These are phyloP conservation scores for Lipomyces spencermartinsiae DNA, from an alignment of 805 yeast genomes.

Conservation along the genomic window DNA sequence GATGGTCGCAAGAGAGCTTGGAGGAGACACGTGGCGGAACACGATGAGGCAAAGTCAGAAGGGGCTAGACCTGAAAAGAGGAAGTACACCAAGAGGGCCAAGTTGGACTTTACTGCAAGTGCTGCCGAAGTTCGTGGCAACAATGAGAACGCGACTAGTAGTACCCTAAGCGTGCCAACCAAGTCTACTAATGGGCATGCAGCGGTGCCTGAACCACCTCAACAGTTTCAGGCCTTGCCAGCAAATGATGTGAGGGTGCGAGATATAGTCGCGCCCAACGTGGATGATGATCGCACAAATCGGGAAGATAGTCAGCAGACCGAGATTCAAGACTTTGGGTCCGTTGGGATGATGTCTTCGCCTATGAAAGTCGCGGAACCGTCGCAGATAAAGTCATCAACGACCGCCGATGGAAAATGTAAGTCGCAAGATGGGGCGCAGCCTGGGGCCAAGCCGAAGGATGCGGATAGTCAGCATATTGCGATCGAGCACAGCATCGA, in stretches of 20 bases:
- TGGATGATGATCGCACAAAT: not conserved
- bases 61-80: not conserved
- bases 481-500: too few species aligned
- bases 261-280: not conserved
- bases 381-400: not conserved
- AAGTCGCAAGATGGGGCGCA: not conserved
- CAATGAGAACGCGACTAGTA: not conserved
- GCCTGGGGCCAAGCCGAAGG: not conserved
- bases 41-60: not conserved
- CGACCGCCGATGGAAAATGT: not conserved
- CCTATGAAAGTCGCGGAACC: not conserved
- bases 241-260: not conserved
- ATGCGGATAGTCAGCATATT: not conserved
- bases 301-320: slow-evolving; percentile 2
- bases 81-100: slow-evolving; percentile 11
- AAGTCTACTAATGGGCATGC: not conserved
- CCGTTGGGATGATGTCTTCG: not conserved
- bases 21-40: not conserved
- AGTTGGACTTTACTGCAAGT: not conserved
- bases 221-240: not conserved
- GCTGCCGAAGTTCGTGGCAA: not conserved
- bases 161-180: not conserved
- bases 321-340: not conserved
- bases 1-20: not conserved
- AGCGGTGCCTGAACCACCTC: not conserved